Percentiles rank a stretch among this genome's conserved stretches.
phyloP scores from a whole-genome alignment of 2,329 filamentous ascomycete genomes.

The Dendryphion nanum region DNA sequence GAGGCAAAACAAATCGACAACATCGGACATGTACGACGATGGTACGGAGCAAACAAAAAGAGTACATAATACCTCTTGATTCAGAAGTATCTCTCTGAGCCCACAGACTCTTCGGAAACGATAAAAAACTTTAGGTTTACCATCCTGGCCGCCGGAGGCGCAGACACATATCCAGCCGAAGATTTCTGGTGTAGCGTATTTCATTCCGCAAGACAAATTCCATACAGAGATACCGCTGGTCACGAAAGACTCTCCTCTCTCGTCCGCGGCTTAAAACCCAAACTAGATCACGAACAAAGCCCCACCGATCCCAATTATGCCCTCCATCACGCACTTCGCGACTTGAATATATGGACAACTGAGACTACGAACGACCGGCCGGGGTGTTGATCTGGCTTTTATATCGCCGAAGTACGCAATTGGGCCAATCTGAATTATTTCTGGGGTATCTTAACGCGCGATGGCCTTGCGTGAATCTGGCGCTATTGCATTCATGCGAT shows the following conservation, averaged over 20 bases:
- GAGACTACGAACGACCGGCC: constrained; percentile 33
- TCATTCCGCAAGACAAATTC: constrained; percentile 25
- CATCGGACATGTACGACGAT: constrained; percentile 28
- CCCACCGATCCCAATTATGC: too few species aligned
- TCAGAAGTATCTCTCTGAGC: constrained; percentile 21
- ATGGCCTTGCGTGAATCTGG: constrained; percentile 14
- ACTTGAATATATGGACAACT: constrained; percentile 23
- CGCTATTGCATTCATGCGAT: constrained; percentile 30
- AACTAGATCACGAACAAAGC: too few species aligned
- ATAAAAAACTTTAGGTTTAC: constrained; percentile 15
- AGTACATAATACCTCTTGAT: constrained; percentile 21
- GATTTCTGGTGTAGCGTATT: constrained; percentile 33
- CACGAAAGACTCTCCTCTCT: constrained; percentile 22
- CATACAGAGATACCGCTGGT: constrained; percentile 9
- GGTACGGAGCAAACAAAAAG: constrained; percentile 25
- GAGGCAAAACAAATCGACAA: constrained; percentile 21
- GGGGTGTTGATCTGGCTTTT: constrained; percentile 11
- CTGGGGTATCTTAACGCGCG: constrained; percentile 21
- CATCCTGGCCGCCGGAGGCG: constrained; percentile 26
- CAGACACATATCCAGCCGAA: constrained; percentile 20
- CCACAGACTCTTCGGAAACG: constrained; percentile 12
- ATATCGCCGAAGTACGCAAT: constrained; percentile 21
- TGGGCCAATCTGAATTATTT: constrained; percentile 35
- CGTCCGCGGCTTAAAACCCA: constrained; percentile 20
- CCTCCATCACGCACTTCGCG: constrained; percentile 21